These are phyloP conservation scores for Chrysosporium keratinophilum DNA, from an alignment of 2,329 filamentous ascomycete genomes.

Conservation along the genomic window DNA sequence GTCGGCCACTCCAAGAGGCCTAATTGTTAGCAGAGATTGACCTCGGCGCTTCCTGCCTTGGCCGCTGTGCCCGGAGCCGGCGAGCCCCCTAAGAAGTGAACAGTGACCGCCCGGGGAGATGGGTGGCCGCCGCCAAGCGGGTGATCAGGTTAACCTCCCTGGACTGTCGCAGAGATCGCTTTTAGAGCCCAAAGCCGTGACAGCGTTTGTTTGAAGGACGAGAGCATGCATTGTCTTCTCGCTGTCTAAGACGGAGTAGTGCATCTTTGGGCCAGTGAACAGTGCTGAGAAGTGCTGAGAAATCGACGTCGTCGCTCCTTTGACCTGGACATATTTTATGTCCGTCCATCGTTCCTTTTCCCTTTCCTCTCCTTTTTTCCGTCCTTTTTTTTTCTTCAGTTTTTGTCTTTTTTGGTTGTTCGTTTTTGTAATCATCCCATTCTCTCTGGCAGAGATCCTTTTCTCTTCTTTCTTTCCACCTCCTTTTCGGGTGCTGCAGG, in stretches of 20 bases:
- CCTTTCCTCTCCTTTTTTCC: neutral
- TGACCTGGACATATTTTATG: neutral
- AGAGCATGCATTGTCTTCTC: slow-evolving; percentile 1
- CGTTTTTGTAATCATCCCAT: neutral
- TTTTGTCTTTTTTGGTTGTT: neutral
- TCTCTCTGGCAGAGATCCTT: slow-evolving; percentile 9
- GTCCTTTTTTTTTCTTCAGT: neutral
- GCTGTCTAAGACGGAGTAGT: neutral
- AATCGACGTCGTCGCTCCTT: slow-evolving; percentile 1
- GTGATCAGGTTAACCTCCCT: neutral
- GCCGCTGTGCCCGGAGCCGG: neutral
- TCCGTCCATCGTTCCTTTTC: neutral
- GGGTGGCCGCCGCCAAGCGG: slow-evolving; percentile 2
- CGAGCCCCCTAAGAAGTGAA: neutral
- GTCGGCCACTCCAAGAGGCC: too few relatives aligned
- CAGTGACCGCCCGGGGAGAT: neutral
- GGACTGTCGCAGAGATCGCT: neutral
- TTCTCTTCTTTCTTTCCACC: neutral
- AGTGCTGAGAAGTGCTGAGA: neutral
- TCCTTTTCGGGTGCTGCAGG: slow-evolving; percentile 10
- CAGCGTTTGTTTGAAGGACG: slow-evolving; percentile 8
- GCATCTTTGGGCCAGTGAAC: neutral
- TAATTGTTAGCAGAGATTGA: neutral
- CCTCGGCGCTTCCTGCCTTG: neutral
- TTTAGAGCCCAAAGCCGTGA: neutral